Evolutionary conservation across 495 filamentous ascomycete species (phyloP), one percentile per base, ranked within the genome.

Genomic region (Apiosordaria backusii): DNA sequence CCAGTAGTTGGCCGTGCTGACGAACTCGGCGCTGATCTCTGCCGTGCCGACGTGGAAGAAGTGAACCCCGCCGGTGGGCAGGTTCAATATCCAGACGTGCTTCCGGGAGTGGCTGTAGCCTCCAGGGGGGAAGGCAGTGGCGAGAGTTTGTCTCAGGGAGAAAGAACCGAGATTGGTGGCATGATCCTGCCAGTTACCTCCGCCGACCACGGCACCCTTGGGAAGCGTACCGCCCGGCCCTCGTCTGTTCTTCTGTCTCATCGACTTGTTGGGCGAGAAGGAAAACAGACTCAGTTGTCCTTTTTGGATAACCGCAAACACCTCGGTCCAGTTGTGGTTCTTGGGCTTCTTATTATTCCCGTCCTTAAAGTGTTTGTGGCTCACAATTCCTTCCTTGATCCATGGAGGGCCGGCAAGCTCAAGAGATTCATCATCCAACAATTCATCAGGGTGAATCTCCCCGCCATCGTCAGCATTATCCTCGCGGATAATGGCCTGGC

Each of bases 1-100:
- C 95, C 95, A 99, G 79, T 99, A 99, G 78, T 99, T 99, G 70
- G 92, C 94, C 0, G 92, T 96, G 40, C 86, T 88, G 60, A 97
- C 92, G 66, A 97, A 99, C 71, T 99, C 95, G 60, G 88, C 88
- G 57, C 93, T 89, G 70, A 99, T 97, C 72, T 98, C 96, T 2
- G 91, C 87, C 0, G 95, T 99, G 54, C 96, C 95, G 66, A 92
- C 96, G 75, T 98, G 93, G 84, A 99, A 99, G 25, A 98, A 84
- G 76, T 99, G 96, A 16, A 98, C 92, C 2, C 94, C 95, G 22
- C 95, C 95, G 10, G 88, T 93, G 4, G 96, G 94, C 52, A 98
- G 80, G 62, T 89, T 92, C n/a, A 99, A 79, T 2, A 93, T 93
- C 93, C 93, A 99, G 0, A 99, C 96, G 76, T 97, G 87, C 22